Evolutionary conservation across 805 yeast genomes (phyloP), one percentile per base, ranked within the genome.

Genomic region (Metschnikowia matae): DNA sequence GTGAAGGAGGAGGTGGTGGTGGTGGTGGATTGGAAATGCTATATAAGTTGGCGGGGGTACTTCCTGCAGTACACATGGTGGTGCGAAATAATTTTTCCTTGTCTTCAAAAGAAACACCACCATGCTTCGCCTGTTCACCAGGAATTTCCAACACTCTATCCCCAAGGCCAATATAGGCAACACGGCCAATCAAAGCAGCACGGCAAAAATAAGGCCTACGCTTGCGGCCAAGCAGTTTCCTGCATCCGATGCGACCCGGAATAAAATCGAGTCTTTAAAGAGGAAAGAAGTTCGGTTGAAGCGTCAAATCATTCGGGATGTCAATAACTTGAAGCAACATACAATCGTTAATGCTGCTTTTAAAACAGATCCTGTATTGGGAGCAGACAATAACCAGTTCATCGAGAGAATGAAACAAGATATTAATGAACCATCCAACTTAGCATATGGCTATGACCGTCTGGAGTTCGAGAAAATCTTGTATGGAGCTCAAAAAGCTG

Each of bases 331-430:
- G 53, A 73, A 73, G 55, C 71, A 73, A 57, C 71, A 70, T 51
- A 59, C 62, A 20, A 54, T 67, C 48, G 64, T 61, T 47, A 67
- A 67, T 46, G 61, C 64, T 18, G 57, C 61, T 44, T 72, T 69
- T 56, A 52, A 62, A 41, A 74, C 87, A 31, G 97, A 91, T 67
- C 97, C 97, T 1, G 96, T 91, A 4, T 75, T 90, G 48, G 97
- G 97, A 8, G 77, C 75, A 49, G 68, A 81, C 4, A 70, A 78
- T 46, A 83, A 83, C 52, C 83, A 87, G 7, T 90, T 91, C 61
- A 69, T 90, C 42, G 67, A 69, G 41, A 80, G 96, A 67, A 71
- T 90, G 48, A 73, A 75, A 52, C 81, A 88, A 34, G 85, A 84
- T 54, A 67, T 85, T 42, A 73, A 75, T 40, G 94, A 88, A 64